phyloP scores from a whole-genome alignment of 495 filamentous ascomycete species.

The Podospora comata region DNA sequence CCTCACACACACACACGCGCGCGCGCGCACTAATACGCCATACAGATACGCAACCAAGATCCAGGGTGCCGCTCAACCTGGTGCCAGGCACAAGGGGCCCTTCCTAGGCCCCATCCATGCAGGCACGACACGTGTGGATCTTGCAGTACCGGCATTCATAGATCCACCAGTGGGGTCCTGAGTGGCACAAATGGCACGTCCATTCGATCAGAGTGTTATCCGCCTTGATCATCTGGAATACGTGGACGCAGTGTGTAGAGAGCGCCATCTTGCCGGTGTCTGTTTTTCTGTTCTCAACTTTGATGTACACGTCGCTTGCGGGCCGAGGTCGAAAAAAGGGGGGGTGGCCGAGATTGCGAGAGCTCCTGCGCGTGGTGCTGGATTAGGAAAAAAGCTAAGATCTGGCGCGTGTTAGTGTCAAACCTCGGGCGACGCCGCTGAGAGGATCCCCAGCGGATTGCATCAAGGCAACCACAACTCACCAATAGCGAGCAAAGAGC shows the following conservation, averaged over 20 bases:
- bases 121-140: conserved; percentile 68
- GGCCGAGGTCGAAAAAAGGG: conserved; percentile 12
- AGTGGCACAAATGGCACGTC: conserved; percentile 74
- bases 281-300: conserved; percentile 8
- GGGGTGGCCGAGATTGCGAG: conserved; percentile 10
- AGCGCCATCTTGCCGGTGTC: conserved; percentile 53
- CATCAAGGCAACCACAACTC: conserved; percentile 5
- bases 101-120: conserved; percentile 51
- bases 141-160: conserved; percentile 77
- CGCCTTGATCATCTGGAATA: conserved; percentile 73
- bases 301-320: conserved; percentile 3
- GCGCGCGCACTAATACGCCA: not conserved
- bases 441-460: conserved; percentile 1
- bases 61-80: conserved; percentile 15
- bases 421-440: conserved; percentile 3
- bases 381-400: conserved; percentile 21
- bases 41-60: conserved; percentile 9
- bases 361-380: conserved; percentile 13
- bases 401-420: conserved; percentile 24
- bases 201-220: conserved; percentile 72
- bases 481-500: conserved; percentile 10
- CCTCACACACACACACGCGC: not conserved
- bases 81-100: conserved; percentile 18
- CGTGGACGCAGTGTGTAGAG: conserved; percentile 62
- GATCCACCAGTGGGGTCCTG: conserved; percentile 78